These are phyloP conservation scores for Beauveria bassiana DNA, from an alignment of 2,329 filamentous ascomycete genomes.

Conservation along the genomic window DNA sequence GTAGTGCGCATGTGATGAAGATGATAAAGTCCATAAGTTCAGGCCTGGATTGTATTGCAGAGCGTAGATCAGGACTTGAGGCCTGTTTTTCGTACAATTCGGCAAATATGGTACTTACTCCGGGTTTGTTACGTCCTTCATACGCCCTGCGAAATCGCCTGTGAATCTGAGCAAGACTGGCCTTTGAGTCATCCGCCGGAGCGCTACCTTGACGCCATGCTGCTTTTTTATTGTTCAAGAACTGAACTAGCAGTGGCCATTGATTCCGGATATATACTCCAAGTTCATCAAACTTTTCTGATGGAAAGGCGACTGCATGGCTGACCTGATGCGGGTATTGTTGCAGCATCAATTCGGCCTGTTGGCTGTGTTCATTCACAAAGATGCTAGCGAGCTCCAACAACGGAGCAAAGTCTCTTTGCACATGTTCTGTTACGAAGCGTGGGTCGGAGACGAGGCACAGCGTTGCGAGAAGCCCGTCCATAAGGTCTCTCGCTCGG, in stretches of 20 bases:
- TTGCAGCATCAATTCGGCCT: neutral
- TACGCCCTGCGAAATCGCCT: slow-evolving; percentile 24
- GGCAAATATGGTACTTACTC: slow-evolving; percentile 26
- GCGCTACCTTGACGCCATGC: slow-evolving; percentile 16
- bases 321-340: slow-evolving; percentile 1
- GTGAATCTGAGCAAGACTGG: slow-evolving; percentile 18
- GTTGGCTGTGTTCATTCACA: neutral
- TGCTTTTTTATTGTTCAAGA: slow-evolving; percentile 18
- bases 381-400: slow-evolving; percentile 15
- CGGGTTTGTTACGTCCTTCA: slow-evolving; percentile 21
- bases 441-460: slow-evolving; percentile 23
- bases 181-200: neutral
- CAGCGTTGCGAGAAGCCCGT: slow-evolving; percentile 26
- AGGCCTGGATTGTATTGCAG: slow-evolving; percentile 24
- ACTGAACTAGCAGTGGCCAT: slow-evolving; percentile 19
- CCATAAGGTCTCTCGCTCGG: slow-evolving; percentile 20
- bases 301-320: slow-evolving; percentile 10
- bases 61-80: slow-evolving; percentile 18
- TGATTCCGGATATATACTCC: slow-evolving; percentile 22
- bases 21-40: slow-evolving; percentile 33
- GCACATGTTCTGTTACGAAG: slow-evolving; percentile 10
- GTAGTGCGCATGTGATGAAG: slow-evolving; percentile 31
- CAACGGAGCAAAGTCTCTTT: slow-evolving; percentile 21
- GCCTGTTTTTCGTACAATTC: slow-evolving; percentile 21
- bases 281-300: slow-evolving; percentile 17